Percentiles rank a stretch among this genome's conserved stretches.
These are phyloP conservation scores for Ottelia alismoides DNA, from an alignment of 106 monocot species.

Conservation along the genomic window DNA sequence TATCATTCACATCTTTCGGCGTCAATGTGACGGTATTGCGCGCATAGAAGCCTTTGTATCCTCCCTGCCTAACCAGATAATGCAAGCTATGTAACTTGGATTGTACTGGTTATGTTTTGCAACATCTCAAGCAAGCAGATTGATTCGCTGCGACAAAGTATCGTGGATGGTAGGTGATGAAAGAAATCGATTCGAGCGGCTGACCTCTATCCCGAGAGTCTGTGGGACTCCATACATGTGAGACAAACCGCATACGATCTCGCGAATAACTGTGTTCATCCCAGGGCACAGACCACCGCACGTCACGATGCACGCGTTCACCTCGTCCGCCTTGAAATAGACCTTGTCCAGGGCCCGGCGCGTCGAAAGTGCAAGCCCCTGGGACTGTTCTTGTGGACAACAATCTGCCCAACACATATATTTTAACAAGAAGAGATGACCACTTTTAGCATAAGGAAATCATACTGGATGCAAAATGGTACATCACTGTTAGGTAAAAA, in stretches of 20 bases:
- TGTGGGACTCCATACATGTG: slow-evolving; percentile 60
- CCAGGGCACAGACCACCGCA: slow-evolving; percentile 86
- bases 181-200: too few relatives aligned
- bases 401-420: too few relatives aligned
- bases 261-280: slow-evolving; percentile 79
- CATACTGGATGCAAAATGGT: too few relatives aligned
- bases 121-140: too few relatives aligned
- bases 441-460: too few relatives aligned
- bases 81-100: too few relatives aligned
- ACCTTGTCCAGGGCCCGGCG: slow-evolving; percentile 67
- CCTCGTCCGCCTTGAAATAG: slow-evolving; percentile 71
- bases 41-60: slow-evolving; percentile 69
- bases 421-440: too few relatives aligned
- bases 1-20: slow-evolving; percentile 58
- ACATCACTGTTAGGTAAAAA: too few relatives aligned
- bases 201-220: slow-evolving; percentile 67
- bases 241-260: slow-evolving; percentile 63
- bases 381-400: slow-evolving; percentile 44
- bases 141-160: too few relatives aligned
- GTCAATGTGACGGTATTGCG: slow-evolving; percentile 44
- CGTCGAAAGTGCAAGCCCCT: slow-evolving; percentile 60
- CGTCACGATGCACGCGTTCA: slow-evolving; percentile 73
- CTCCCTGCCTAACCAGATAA: slow-evolving; percentile 35
- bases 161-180: too few relatives aligned
- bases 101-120: too few relatives aligned